Base-by-base conservation (phyloP, 495 filamentous ascomycete genomes). In the Penicillium samsonianum region DNA sequence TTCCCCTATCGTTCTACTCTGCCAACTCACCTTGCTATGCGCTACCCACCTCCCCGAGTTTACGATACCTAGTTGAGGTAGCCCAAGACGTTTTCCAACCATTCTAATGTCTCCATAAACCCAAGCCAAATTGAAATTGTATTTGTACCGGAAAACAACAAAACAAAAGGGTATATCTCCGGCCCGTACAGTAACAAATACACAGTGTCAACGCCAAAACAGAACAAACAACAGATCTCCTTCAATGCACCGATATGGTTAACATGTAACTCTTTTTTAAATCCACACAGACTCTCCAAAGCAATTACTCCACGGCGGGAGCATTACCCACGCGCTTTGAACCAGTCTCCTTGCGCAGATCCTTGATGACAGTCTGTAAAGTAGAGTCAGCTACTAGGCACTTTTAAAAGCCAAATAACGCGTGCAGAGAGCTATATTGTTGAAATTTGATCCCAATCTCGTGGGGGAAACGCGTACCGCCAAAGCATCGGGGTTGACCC, bases 401-500 rank as follows among this genome's bases (percentile, higher is more conserved):
- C 3, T n/a, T 20, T 7, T 4, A 11, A 17, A 28, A 7, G 2
- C 8, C 9, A 7, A 28, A 11, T 47, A 7, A 28, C 3, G 6
- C 25, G 25, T 3, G 25, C 3, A 28, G 2, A 47, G 16, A 11
- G 44, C 16, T n/a, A 10, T 10, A 7, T 33, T 12, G 4, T 43
- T 33, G 17, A 42, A 2, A 11, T 25, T 26, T 31, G 9, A 25
- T 43, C 19, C 19, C 37, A 46, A 11, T 22, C 14, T 12, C 25
- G 35, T 22, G 40, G 37, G 20, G 20, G 23, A 42, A 58, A 65
- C 59, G 79, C 88, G 56, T 81, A 97, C 94, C 31, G 93, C 93
- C 14, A 98, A 77, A 9, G 92, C 95, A 69, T 98, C 94, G 6
- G 94, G 94, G 72, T 95, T 96, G 10, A 97, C 90, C 6, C 95